These are phyloP conservation scores for sunflower (Helianthus annuus) DNA, from an alignment of 129 eudicot genomes.

Conservation along the genomic window HanXRQr2.0-SUNRISE NC_035447.2:5867301-5867800, in stretches of 20 bases:
- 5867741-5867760: not conserved
- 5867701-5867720: not conserved
- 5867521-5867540: slow-evolving; percentile 56
- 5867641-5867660: slow-evolving; percentile 1
- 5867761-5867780: not conserved
- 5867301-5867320: slow-evolving; percentile 4
- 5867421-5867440: not conserved
- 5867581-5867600: slow-evolving; percentile 37
- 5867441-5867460: slow-evolving; percentile 5
- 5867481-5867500: slow-evolving; percentile 1
- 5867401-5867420: not conserved
- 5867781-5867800: slow-evolving; percentile 57
- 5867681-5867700: not conserved
- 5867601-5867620: not conserved
- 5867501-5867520: slow-evolving; percentile 54
- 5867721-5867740: not conserved
- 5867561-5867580: slow-evolving; percentile 65
- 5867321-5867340: not conserved
- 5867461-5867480: slow-evolving; percentile 5
- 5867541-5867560: slow-evolving; percentile 70
- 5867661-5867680: not conserved
- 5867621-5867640: not conserved
- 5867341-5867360: not conserved
- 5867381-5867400: not conserved
- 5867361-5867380: not conserved